Evolutionary conservation across 2,329 filamentous ascomycete species (phyloP), one percentile per base, ranked within the genome.

Genomic region (Cercospora beticola): DNA sequence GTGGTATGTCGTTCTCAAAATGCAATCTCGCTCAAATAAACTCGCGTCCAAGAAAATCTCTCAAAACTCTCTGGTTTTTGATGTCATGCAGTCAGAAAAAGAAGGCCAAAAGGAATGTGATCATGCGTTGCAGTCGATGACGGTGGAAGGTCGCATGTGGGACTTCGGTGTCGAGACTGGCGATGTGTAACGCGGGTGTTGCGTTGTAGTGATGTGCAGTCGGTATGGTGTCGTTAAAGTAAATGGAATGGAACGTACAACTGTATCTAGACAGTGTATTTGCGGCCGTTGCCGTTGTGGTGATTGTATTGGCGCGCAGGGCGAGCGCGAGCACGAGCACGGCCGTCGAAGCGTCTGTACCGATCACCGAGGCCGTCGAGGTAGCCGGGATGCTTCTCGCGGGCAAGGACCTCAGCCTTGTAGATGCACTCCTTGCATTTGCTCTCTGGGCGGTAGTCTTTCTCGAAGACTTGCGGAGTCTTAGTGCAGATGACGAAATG

Each of bases 401-500:
- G 23, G 18, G 46, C 64, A 4, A 61, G 26, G 5, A 61, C 58
- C 31, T 66, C 64, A 28, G 56, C 40, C 28, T 66, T 66, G 64
- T 61, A 66, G 36, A 66, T 59, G 36, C n/a, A 26, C 3, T 36
- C 43, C 18, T 46, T 61, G 14, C 36, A 33, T 3, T 26, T 52
- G 36, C 14, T 46, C 56, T 52, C 18, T 10, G 54, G 62, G 30
- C 63, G 54, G 21, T 61, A 61, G 18, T 66, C 64, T 60, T 49
- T 61, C 56, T 66, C 64, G 40, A 61, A 61, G 18, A 66, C 56
- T 4, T 61, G 56, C 3, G 64, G 64, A 6, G 40, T 54, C 56
- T 66, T 66, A 43, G 64, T 66, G 57, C 36, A 52, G n/a, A 66
- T n/a, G 26, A 66, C 30, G 26, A 59, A 56, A 28, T 66, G 40